Conservation (phyloP, 2,329 filamentous ascomycete genomes). For the Leptographium procerum region DNA sequence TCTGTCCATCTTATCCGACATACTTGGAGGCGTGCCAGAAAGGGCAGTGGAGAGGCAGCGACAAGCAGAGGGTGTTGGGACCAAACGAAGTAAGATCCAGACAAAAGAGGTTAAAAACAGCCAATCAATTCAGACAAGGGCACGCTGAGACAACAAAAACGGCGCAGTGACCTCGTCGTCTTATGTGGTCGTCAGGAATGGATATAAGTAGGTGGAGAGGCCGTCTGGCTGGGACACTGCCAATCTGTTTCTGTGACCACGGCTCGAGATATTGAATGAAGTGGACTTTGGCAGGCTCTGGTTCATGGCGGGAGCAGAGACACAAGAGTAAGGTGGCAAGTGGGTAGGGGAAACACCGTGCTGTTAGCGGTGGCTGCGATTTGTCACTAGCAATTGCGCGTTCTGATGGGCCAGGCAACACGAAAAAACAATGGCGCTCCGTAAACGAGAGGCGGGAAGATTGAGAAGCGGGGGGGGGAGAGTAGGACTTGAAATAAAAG, state of each 20-base stretch:
- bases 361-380: background rate
- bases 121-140: background rate
- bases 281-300: background rate
- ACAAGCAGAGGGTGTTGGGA: background rate
- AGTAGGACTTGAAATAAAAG: background rate
- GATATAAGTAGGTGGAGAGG: background rate
- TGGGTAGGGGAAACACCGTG: background rate
- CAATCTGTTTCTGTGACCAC: background rate
- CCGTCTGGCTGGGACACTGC: background rate
- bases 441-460: background rate
- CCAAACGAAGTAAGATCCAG: background rate
- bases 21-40: background rate
- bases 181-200: too few relatives aligned
- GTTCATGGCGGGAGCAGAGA: background rate
- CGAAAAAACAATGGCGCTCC: background rate
- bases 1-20: slow-evolving; percentile 13
- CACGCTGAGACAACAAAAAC: background rate
- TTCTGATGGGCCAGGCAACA: background rate
- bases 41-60: background rate
- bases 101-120: background rate
- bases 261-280: background rate
- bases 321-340: background rate
- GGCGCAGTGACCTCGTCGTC: background rate
- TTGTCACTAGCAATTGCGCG: background rate
- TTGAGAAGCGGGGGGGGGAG: background rate